Percentiles rank a stretch among this genome's conserved stretches.
Conservation (phyloP, 2,329 filamentous ascomycete genomes). For the Fusarium sublunatum region DNA sequence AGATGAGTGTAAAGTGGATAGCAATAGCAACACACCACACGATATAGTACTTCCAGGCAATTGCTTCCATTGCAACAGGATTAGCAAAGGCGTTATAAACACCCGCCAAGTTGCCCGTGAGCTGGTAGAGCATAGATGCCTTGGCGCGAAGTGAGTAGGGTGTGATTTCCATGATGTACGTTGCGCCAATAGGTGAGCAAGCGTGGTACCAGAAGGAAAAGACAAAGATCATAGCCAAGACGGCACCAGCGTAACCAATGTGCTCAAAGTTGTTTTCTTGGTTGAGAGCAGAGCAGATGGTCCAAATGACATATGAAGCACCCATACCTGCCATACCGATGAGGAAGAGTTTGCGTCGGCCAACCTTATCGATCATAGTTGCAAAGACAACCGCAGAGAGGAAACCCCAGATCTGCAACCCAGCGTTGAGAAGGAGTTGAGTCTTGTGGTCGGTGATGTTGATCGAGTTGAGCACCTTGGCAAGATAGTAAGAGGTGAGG, state of each 20-base stretch:
- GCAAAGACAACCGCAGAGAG: conserved; percentile 50
- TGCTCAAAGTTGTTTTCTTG: conserved; percentile 43
- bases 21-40: conserved; percentile 54
- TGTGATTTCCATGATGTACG: conserved; percentile 60
- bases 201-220: conserved; percentile 44
- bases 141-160: conserved; percentile 48
- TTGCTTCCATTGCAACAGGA: conserved; percentile 55
- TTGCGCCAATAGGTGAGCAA: conserved; percentile 56
- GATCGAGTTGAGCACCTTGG: conserved; percentile 54
- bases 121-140: conserved; percentile 47
- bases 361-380: conserved; percentile 54
- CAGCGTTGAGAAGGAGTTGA: conserved; percentile 49
- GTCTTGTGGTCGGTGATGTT: conserved; percentile 51
- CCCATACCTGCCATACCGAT: conserved; percentile 52
- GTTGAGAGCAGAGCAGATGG: conserved; percentile 53
- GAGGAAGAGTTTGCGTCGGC: conserved; percentile 56
- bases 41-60: conserved; percentile 58
- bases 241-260: conserved; percentile 54
- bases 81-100: conserved; percentile 57
- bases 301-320: conserved; percentile 53
- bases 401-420: conserved; percentile 52
- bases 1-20: conserved; percentile 43
- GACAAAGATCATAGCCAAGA: conserved; percentile 54
- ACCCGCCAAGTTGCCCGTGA: conserved; percentile 45
- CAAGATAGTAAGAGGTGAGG: conserved; percentile 54